phyloP scores from a whole-genome alignment of 2,329 filamentous ascomycete species.

The Pseudogymnoascus destructans region DNA sequence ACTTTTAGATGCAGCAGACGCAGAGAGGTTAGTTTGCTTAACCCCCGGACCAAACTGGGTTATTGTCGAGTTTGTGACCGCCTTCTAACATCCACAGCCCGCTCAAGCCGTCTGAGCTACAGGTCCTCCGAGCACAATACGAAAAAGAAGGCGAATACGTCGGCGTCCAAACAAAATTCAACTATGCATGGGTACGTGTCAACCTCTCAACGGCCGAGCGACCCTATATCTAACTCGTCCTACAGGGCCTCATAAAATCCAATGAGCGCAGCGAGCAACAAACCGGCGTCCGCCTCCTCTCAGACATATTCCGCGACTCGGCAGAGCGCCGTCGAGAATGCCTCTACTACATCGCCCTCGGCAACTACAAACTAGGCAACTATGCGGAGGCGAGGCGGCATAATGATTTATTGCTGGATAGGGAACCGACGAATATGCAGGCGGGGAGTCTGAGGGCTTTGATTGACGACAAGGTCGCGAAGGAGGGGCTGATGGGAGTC shows the following conservation, averaged over 20 bases:
- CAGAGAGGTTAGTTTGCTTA: constrained; percentile 58
- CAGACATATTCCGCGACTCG: constrained; percentile 89
- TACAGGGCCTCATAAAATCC: constrained; percentile 88
- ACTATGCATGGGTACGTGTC: constrained; percentile 82
- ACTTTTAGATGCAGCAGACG: constrained; percentile 79
- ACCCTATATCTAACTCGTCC: background rate
- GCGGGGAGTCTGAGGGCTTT: constrained; percentile 72
- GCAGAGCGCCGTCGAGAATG: constrained; percentile 93
- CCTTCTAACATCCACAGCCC: constrained; percentile 43
- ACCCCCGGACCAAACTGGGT: background rate
- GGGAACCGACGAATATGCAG: constrained; percentile 85
- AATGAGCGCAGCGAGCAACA: constrained; percentile 74
- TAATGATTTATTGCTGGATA: constrained; percentile 82
- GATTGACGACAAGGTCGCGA: constrained; percentile 93
- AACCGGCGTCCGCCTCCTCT: constrained; percentile 82
- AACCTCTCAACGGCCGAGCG: background rate
- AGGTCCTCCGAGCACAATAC: constrained; percentile 85
- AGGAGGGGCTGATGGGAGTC: constrained; percentile 85
- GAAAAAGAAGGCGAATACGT: constrained; percentile 97
- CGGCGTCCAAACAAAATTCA: constrained; percentile 96
- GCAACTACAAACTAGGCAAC: constrained; percentile 97
- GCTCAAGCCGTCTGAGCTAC: constrained; percentile 80
- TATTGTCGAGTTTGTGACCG: background rate
- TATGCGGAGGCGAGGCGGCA: constrained; percentile 90
- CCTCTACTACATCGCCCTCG: constrained; percentile 92